Base-by-base conservation (phyloP, 768 basidiomycete genomes). In the Auricularia sp. region DNA sequence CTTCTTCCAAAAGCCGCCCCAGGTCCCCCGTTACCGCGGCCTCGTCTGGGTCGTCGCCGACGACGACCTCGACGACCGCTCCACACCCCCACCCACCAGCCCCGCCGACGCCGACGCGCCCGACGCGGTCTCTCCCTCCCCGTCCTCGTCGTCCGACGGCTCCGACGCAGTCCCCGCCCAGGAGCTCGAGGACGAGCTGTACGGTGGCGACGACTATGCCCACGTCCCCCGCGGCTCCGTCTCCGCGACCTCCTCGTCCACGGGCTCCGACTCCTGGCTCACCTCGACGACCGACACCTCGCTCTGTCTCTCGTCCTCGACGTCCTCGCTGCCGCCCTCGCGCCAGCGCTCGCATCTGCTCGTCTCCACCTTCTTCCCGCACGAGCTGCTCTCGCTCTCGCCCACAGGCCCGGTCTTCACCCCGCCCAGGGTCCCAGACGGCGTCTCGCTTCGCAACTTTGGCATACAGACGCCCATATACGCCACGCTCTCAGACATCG, bases 391-490 rank as follows among this genome's bases (percentile, higher is more conserved):
- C 51, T 71, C 73, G 33, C 62, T 66, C 36, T 68, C 68, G 47
- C 67, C 67, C 47, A 65, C 66, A n/a, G 75, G 76, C 2, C 86
- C 85, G 77, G 84, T 87, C 69, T 92, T 93, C 68, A 80, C 85
- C 44, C 86, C 88, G 51, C 81, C 82, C 14, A 79, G 79, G 63
- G 87, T 93, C 64, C 91, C 91, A 10, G 87, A 90, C 68, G 91
- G 91, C 18, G 91, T 92, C 65, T 88, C 85, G 66, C 76, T 92
- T 70, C 80, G 94, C 68, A 93, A 95, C 77, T 94, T 95, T 73
- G 90, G 90, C 35, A 89, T 93, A 66, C 94, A 95, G 74, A 84
- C 92, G 91, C 85, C 90, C 54, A 89, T 94, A 65, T 92, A 91
- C 69, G 87, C 88, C 1, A 88, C 91, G 6, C 79, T 96, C n/a